Evolutionary conservation across 768 basidiomycete genomes (phyloP).

Genomic region (Rubroboletus satanas): DNA sequence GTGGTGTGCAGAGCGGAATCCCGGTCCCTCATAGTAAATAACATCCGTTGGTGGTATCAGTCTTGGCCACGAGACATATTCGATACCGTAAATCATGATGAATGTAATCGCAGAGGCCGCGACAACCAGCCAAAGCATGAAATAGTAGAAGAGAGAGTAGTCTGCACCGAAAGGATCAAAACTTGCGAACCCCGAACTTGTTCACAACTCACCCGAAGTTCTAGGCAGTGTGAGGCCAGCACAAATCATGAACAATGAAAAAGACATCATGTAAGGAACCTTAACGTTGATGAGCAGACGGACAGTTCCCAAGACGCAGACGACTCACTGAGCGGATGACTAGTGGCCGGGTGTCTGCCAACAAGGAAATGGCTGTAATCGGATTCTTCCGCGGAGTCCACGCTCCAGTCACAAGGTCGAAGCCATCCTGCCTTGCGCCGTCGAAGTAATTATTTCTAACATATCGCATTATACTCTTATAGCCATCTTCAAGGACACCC

Average conservation of each 20-base stretch:
- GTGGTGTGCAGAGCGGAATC: conserved; percentile 70
- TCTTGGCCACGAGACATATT: conserved; percentile 94
- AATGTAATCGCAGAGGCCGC: conserved; percentile 60
- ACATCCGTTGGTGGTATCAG: conserved; percentile 74
- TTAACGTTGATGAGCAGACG: conserved; percentile 31
- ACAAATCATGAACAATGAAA: conserved; percentile 84
- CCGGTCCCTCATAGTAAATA: conserved; percentile 87
- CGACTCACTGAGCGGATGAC: conserved; percentile 73
- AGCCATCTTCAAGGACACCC: conserved; percentile 79
- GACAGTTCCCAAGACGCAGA: not conserved
- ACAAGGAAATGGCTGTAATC: conserved; percentile 61
- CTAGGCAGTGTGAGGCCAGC: conserved; percentile 84
- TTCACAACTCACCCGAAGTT: conserved; percentile 63
- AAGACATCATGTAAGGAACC: conserved; percentile 81
- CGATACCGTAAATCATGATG: conserved; percentile 82
- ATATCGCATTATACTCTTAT: conserved; percentile 82
- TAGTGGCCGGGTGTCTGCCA: conserved; percentile 79
- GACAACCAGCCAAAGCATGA: conserved; percentile 73
- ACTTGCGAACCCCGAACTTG: not conserved
- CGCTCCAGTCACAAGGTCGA: conserved; percentile 87
- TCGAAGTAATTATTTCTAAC: conserved; percentile 97
- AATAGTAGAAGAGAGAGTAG: conserved; percentile 82
- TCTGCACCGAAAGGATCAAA: conserved; percentile 42
- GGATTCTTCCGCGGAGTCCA: conserved; percentile 85
- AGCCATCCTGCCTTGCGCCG: conserved; percentile 89